These are phyloP conservation scores for Vanrija pseudolonga DNA, from an alignment of 1,284 basidiomycete genomes.

Conservation along the genomic window DNA sequence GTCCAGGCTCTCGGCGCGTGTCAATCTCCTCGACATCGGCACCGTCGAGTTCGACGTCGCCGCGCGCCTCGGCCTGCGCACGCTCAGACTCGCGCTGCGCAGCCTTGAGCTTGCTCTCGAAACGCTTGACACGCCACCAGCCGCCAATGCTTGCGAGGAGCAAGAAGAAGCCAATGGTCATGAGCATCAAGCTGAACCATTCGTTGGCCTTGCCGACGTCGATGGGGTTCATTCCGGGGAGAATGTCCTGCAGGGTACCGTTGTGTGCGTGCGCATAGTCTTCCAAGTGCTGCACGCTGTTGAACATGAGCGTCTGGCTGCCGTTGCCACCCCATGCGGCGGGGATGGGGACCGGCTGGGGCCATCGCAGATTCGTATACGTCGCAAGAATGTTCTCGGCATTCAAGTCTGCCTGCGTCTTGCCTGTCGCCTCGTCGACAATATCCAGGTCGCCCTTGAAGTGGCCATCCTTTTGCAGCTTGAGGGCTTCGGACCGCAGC, in stretches of 20 bases:
- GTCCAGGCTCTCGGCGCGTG: constrained; percentile 20
- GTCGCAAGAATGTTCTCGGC: constrained; percentile 41
- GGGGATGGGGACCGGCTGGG: neutral
- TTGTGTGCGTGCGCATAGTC: constrained; percentile 44
- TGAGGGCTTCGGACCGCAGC: constrained; percentile 57
- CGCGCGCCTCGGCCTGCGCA: constrained; percentile 34
- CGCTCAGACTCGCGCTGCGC: constrained; percentile 40
- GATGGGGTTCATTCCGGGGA: constrained; percentile 25
- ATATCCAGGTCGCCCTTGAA: constrained; percentile 39
- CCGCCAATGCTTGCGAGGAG: constrained; percentile 72
- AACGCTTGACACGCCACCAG: constrained; percentile 79
- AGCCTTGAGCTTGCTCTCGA: constrained; percentile 34
- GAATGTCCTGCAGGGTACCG: constrained; percentile 33
- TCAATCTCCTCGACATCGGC: constrained; percentile 5
- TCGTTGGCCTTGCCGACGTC: constrained; percentile 57
- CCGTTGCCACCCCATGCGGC: constrained; percentile 2
- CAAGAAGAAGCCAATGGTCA: constrained; percentile 90
- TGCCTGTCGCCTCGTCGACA: constrained; percentile 23
- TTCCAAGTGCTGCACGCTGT: constrained; percentile 50
- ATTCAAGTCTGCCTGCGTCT: constrained; percentile 25
- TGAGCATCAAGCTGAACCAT: constrained; percentile 85
- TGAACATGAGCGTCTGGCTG: constrained; percentile 16
- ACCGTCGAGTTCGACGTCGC: constrained; percentile 11
- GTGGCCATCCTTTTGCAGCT: constrained; percentile 40
- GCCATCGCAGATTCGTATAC: constrained; percentile 7